Evolutionary conservation across 345 rosid species (phyloP).

Genomic region (Bretschneidera sinensis): DNA sequence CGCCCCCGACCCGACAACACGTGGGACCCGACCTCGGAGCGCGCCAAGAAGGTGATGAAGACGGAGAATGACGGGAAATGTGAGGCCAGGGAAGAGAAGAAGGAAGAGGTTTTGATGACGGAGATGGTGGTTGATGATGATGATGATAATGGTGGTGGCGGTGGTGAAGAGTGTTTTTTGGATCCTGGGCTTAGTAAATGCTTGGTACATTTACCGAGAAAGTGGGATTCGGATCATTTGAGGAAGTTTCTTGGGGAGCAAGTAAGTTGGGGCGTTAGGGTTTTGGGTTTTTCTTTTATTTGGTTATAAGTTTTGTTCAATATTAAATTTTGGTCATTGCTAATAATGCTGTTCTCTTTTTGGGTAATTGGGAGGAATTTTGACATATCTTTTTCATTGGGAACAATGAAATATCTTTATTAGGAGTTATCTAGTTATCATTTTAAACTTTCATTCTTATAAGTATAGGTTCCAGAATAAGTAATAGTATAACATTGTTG

Average conservation of each 20-base stretch:
- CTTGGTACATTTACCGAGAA: constrained; percentile 67
- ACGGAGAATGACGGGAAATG: constrained; percentile 24
- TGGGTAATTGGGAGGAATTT: no score
- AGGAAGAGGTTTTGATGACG: constrained; percentile 48
- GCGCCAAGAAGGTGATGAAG: constrained; percentile 56
- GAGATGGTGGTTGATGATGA: constrained; percentile 48
- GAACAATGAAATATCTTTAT: no score
- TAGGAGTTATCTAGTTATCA: no score
- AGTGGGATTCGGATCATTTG: constrained; percentile 59
- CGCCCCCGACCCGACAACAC: constrained; percentile 66
- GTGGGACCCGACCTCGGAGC: constrained; percentile 97
- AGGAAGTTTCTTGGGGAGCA: constrained; percentile 58
- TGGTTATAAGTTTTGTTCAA: no score
- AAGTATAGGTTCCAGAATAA: no score
- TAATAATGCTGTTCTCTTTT: no score
- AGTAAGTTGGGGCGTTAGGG: constrained; percentile 28
- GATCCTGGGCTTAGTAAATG: constrained; percentile 64
- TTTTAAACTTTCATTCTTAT: no score
- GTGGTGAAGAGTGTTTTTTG: constrained; percentile 21
- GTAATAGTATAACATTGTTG: no score
- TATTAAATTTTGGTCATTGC: no score
- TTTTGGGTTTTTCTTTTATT: constrained; percentile 1
- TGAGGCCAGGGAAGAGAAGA: constrained; percentile 26
- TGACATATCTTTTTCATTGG: no score
- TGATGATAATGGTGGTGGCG: constrained; percentile 33